Conservation (phyloP, 768 basidiomycete species). For the Russula griseocarnosa region DNA sequence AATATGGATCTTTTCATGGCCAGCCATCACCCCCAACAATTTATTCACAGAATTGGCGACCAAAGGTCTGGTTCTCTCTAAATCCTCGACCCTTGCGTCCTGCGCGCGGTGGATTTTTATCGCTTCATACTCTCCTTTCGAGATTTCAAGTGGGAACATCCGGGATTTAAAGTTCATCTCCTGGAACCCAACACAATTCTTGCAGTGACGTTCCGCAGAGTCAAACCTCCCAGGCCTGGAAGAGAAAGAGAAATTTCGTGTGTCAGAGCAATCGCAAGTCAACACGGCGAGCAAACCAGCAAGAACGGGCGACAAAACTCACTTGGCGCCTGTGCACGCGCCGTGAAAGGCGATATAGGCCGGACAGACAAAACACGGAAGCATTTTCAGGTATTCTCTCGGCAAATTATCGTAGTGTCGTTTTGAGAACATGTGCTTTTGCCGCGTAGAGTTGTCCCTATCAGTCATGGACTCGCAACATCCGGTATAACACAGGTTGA, state of each 20-base stretch:
- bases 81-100: too few species aligned
- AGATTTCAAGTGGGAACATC: too few species aligned
- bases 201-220: constrained; percentile 11
- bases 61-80: too few species aligned
- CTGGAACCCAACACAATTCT: background rate
- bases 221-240: constrained; percentile 16
- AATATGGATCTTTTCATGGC: too few species aligned
- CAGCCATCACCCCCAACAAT: too few species aligned
- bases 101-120: too few species aligned
- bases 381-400: fast-evolving
- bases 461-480: background rate
- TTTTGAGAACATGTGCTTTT: constrained; percentile 13
- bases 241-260: background rate
- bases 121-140: too few species aligned
- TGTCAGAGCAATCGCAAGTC: background rate
- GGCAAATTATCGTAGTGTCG: background rate
- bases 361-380: constrained; percentile 1
- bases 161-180: background rate
- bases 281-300: background rate
- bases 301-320: too few species aligned
- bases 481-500: background rate
- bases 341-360: background rate
- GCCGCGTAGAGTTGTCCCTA: constrained; percentile 1
- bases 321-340: background rate
- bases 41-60: too few species aligned